phyloP scores from a whole-genome alignment of 371 early-diverging fungal species.

The Syncephalastrum contaminatum region DNA sequence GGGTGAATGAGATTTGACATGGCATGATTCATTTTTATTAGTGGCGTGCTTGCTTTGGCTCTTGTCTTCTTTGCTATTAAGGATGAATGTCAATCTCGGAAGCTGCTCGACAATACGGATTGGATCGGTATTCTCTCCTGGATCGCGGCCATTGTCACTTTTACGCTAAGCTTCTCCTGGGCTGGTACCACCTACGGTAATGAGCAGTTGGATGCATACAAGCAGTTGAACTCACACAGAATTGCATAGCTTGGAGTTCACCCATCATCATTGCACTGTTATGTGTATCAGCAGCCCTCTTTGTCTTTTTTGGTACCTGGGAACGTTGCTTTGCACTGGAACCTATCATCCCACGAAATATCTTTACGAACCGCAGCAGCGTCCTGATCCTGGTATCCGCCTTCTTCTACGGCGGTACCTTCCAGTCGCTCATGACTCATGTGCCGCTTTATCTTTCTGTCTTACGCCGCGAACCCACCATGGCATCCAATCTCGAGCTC shows the following conservation, averaged over 20 bases:
- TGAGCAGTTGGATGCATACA: conserved; percentile 2
- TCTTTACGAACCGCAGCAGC: conserved; percentile 53
- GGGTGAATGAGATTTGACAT: neutral
- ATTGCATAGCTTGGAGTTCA: conserved; percentile 36
- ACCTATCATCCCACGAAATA: conserved; percentile 52
- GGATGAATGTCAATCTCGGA: neutral
- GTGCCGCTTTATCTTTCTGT: conserved; percentile 40
- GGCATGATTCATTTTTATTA: conserved; percentile 1
- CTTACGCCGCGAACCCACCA: conserved; percentile 28
- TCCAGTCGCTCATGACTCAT: conserved; percentile 46
- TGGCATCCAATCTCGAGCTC: conserved; percentile 39
- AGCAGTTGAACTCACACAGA: neutral
- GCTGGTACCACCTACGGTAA: conserved; percentile 39
- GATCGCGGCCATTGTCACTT: conserved; percentile 24
- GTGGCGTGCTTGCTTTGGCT: conserved; percentile 22
- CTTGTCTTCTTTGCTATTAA: conserved; percentile 21
- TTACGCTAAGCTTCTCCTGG: conserved; percentile 40
- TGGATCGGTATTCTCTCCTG: conserved; percentile 30
- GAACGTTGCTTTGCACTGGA: conserved; percentile 40
- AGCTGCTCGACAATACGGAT: conserved; percentile 19
- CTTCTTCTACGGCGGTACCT: conserved; percentile 42
- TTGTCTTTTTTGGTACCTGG: conserved; percentile 39
- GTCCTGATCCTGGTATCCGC: conserved; percentile 36
- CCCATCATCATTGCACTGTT: conserved; percentile 47
- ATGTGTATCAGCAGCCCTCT: conserved; percentile 32